phyloP scores from a whole-genome alignment of 345 rosid species.

The Trapa bicornis region DNA sequence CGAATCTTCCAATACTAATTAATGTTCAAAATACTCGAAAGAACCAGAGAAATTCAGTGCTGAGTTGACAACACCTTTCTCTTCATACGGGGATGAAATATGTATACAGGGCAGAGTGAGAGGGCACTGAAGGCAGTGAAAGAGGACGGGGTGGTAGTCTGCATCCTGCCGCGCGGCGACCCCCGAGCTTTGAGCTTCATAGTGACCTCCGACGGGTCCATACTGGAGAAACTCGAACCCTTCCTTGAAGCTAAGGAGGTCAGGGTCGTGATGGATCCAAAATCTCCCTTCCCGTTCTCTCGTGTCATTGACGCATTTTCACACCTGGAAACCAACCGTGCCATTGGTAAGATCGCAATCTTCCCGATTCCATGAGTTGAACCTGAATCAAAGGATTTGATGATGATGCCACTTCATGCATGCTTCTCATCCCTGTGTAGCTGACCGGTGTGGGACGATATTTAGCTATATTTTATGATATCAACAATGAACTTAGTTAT shows the following conservation, averaged over 20 bases:
- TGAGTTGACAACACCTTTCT: too few relatives aligned
- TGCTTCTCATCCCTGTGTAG: too few relatives aligned
- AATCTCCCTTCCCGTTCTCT: constrained; percentile 58
- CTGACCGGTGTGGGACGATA: too few relatives aligned
- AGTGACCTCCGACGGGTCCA: constrained; percentile 57
- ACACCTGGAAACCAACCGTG: constrained; percentile 57
- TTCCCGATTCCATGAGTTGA: constrained; percentile 40
- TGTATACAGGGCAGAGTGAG: constrained; percentile 54
- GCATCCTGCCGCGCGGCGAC: constrained; percentile 53
- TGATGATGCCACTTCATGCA: too few relatives aligned
- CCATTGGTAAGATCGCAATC: constrained; percentile 55
- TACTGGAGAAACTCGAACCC: constrained; percentile 57
- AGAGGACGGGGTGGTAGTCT: constrained; percentile 83
- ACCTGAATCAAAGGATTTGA: neutral
- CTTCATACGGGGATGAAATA: neutral
- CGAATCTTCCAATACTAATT: too few relatives aligned
- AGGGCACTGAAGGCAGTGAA: constrained; percentile 63
- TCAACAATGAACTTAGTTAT: too few relatives aligned
- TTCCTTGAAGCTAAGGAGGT: constrained; percentile 59
- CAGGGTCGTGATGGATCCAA: constrained; percentile 66
- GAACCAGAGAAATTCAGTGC: too few relatives aligned
- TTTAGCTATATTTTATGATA: too few relatives aligned
- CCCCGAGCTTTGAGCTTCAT: constrained; percentile 73
- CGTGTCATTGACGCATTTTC: constrained; percentile 49
- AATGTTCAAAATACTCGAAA: neutral